phyloP scores from a whole-genome alignment of 1,139 yeast species.

The Lodderomyces beijingensis region DNA sequence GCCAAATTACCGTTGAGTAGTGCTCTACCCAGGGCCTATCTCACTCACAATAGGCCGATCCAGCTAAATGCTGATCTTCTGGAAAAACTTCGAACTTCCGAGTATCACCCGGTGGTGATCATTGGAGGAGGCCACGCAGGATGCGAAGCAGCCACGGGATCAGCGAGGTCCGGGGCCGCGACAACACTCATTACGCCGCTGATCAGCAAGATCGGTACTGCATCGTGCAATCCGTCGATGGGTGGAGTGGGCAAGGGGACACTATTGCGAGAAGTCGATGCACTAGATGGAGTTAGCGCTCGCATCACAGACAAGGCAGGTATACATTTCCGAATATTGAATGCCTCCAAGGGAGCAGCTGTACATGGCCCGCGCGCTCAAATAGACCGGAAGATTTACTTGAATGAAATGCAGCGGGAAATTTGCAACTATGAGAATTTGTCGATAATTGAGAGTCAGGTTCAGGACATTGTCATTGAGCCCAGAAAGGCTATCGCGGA shows the following conservation, averaged over 20 bases:
- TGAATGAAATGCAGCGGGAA: constrained; percentile 72
- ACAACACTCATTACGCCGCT: constrained; percentile 80
- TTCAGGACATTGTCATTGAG: constrained; percentile 79
- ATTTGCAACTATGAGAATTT: constrained; percentile 59
- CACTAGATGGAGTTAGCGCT: constrained; percentile 89
- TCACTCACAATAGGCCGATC: constrained; percentile 20
- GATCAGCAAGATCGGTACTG: constrained; percentile 75
- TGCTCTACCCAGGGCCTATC: too few relatives aligned
- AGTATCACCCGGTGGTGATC: constrained; percentile 66
- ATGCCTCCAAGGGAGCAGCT: constrained; percentile 90
- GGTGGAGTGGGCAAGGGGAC: constrained; percentile 99
- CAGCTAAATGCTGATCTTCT: constrained; percentile 37
- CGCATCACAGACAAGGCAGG: constrained; percentile 88
- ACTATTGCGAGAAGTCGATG: constrained; percentile 86
- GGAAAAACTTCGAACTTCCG: constrained; percentile 24
- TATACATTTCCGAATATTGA: constrained; percentile 82
- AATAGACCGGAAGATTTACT: constrained; percentile 79
- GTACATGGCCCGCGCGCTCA: constrained; percentile 99
- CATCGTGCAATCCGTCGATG: constrained; percentile 96
- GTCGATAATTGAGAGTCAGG: constrained; percentile 65
- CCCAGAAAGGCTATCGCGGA: constrained; percentile 20
- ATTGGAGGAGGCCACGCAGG: constrained; percentile 99
- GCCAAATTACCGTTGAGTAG: too few relatives aligned
- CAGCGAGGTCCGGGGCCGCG: constrained; percentile 75
- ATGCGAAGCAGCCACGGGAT: constrained; percentile 92